Conservation (phyloP, 371 early-diverging fungal species). For the Haplosporangium sp. region DNA sequence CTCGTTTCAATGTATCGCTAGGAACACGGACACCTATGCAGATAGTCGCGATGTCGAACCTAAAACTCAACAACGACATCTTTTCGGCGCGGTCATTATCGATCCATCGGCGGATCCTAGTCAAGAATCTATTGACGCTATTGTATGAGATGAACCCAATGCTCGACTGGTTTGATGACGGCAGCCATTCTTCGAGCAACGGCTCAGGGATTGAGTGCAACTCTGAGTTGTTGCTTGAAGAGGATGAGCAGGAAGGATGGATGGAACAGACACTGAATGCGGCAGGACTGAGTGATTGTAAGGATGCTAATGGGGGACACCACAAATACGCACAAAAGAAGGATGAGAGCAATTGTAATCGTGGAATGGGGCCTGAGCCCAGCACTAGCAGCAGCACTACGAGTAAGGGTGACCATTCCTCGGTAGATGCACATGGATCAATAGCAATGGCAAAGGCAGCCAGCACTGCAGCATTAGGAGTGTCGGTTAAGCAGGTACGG, state of each 20-base stretch:
- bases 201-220: conserved; percentile 2
- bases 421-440: no score
- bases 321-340: not conserved
- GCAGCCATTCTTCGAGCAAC: not conserved
- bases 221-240: conserved; percentile 2
- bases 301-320: not conserved
- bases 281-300: conserved; percentile 9
- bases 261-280: conserved; percentile 23
- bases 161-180: conserved; percentile 34
- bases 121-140: conserved; percentile 38
- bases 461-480: no score
- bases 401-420: no score
- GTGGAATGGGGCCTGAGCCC: not conserved
- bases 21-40: conserved; percentile 17
- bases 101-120: conserved; percentile 34
- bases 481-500: no score
- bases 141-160: conserved; percentile 31
- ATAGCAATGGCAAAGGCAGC: no score
- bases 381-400: no score
- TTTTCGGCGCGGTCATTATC: conserved; percentile 32
- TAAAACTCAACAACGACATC: conserved; percentile 36
- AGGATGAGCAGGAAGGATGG: conserved; percentile 21
- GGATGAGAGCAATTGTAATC: not conserved
- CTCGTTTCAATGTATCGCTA: conserved; percentile 14
- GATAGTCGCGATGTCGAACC: conserved; percentile 32